Evolutionary conservation across 805 yeast species (phyloP), one percentile per base, ranked within the genome.

Genomic region (Ogataea nitratoaversa): DNA sequence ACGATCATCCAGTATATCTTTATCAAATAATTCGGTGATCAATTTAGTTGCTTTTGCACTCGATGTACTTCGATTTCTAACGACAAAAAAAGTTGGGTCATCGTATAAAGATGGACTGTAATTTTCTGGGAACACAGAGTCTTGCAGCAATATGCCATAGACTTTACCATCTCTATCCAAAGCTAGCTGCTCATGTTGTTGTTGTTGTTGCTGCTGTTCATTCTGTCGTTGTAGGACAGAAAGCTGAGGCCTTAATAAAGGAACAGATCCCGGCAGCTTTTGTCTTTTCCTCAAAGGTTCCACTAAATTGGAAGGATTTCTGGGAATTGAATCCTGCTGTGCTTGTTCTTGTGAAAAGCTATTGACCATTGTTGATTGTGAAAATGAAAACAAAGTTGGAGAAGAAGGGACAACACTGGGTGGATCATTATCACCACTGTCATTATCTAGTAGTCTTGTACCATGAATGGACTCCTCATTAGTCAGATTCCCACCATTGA

Each of bases 11-110:
- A 50, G 42, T 4, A 6, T 14, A 9, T 53, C 56, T 24, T 48
- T 67, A 45, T 76, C 83, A 44, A 79, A 75, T 3, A 74, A 62
- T 4, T 60, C 54, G 11, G 71, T 59, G 13, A 79, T 68, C 3
- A 66, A 55, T 3, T 65, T 63, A 14, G 72, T 49, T 0, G 79
- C 79, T 5, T 54, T 53, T 8, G 47, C 36, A 27, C 49, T 46
- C 3, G 59, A 50, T 9, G 29, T 40, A 5, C 49, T 43, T 41
- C 49, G 33, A 38, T 51, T 57, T 38, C 35, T 46, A 30, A 52
- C 63, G 38, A 48, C 62, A 33, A 61, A 61, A 36, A 56, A 61
- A 2, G 59, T 52, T 8, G 65, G 64, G 37, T 61, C 66, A 34
- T 60, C 65, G 32, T 57, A 61, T 24, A 57, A 42, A 46, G 59